Conservation (phyloP, 1,284 basidiomycete genomes). For the Austroboletus rostrupii region DNA sequence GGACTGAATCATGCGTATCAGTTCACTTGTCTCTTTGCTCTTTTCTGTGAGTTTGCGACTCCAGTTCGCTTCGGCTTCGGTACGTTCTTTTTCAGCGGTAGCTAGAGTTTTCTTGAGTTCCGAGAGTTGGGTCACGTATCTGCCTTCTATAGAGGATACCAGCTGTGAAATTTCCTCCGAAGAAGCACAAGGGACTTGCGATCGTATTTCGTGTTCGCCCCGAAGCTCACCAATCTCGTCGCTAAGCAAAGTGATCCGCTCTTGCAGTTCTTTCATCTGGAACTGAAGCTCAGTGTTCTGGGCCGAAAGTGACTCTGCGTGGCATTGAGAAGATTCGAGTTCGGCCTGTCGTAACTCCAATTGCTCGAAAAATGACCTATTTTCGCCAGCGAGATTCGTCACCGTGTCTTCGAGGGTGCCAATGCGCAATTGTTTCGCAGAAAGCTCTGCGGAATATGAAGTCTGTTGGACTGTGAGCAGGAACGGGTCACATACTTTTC, state of each 20-base stretch:
- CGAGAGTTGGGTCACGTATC: conserved; percentile 70
- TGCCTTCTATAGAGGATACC: conserved; percentile 73
- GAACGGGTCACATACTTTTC: background rate
- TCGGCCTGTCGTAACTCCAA: conserved; percentile 85
- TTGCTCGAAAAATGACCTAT: conserved; percentile 77
- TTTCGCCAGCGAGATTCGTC: conserved; percentile 65
- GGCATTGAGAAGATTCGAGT: conserved; percentile 73
- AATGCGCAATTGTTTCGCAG: conserved; percentile 61
- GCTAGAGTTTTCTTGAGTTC: conserved; percentile 61
- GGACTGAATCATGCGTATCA: conserved; percentile 57
- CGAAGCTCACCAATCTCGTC: conserved; percentile 70
- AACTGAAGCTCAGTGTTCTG: conserved; percentile 82
- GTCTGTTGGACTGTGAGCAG: conserved; percentile 42
- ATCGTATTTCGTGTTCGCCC: conserved; percentile 49
- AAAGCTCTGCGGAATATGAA: conserved; percentile 64
- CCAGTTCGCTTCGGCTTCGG: conserved; percentile 82
- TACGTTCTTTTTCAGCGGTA: conserved; percentile 66
- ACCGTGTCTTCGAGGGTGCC: conserved; percentile 67
- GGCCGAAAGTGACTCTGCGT: conserved; percentile 69
- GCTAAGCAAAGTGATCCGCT: conserved; percentile 63
- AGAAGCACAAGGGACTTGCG: conserved; percentile 45
- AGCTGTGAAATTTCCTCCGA: conserved; percentile 71
- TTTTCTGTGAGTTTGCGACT: conserved; percentile 74
- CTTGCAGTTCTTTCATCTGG: conserved; percentile 76
- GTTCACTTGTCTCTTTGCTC: conserved; percentile 70